Conservation (phyloP, 176 grass and related monocot species). For the Guadua angustifolia region DNA sequence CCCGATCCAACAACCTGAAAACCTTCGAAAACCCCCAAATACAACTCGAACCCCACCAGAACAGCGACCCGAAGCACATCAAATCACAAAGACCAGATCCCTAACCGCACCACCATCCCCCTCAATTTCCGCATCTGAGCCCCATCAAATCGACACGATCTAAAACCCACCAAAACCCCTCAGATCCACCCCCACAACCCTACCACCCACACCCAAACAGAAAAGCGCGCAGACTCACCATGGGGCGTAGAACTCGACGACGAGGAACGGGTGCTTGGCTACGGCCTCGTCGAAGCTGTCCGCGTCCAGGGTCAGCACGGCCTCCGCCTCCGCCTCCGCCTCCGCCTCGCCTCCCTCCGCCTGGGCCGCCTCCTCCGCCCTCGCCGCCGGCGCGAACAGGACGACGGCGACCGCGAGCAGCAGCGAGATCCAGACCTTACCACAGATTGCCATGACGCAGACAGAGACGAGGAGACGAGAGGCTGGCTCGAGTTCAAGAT, state of each 20-base stretch:
- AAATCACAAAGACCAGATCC: neutral
- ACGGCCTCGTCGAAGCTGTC: constrained; percentile 75
- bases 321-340: constrained; percentile 50
- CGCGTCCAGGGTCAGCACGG: constrained; percentile 78
- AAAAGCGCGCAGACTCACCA: constrained; percentile 50
- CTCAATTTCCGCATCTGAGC: constrained; percentile 24
- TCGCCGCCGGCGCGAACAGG: constrained; percentile 19
- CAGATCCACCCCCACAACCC: constrained; percentile 6
- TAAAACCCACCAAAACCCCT: neutral
- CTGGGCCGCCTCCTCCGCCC: constrained; percentile 32
- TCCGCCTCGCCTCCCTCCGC: neutral
- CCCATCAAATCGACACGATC: neutral
- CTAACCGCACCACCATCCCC: neutral
- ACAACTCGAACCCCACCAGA: neutral
- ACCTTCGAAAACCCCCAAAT: neutral
- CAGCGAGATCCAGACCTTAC: constrained; percentile 58
- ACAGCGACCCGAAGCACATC: neutral
- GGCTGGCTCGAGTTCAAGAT: neutral
- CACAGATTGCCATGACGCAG: constrained; percentile 58
- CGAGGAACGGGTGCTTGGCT: constrained; percentile 81
- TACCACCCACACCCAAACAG: neutral
- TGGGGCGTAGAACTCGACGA: constrained; percentile 97
- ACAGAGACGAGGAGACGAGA: neutral
- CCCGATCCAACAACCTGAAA: neutral
- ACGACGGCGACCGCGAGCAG: constrained; percentile 57